Evolutionary conservation across 2,329 filamentous ascomycete genomes (phyloP), one percentile per base, ranked within the genome.

Genomic region (Ophiostoma tasmaniense): DNA sequence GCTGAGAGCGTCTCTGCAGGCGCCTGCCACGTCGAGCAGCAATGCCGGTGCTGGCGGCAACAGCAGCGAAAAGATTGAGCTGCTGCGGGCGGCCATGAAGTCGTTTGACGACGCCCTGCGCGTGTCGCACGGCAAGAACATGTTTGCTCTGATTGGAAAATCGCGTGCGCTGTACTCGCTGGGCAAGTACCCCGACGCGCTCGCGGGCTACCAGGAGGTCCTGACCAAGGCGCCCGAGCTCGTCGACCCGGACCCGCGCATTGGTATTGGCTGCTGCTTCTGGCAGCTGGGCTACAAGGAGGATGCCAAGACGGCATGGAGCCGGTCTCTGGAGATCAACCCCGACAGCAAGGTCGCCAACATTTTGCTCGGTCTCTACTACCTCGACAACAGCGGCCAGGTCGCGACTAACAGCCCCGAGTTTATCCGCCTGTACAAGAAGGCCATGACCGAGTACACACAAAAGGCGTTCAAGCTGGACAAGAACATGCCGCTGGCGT

Each of bases 221-320:
- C 81, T 99, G 66, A 84, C 88, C 74, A 93, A 90, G 78, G 93
- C 93, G 82, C 95, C 95, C 1, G 88, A 92, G 73, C 84, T 98
- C 75, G 87, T 90, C 59, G 95, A 99, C 75, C 95, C 95, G 0
- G 95, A 99, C 78, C 96, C 95, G 73, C 87, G 96, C 74, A 94
- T 99, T 74, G 95, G 95, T 68, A 94, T 99, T 75, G 95, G 95
- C 64, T 95, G 92, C 79, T 99, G 95, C 81, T 90, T 97, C 78
- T 99, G 96, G 95, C 92, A 97, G 78, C 84, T 99, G 35, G 93
- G 93, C 13, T 93, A 92, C 82, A 97, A 96, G 78, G 92, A 96
- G 42, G 92, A 97, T 75, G 95, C 96, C 8, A 94, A 91, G 76
- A 82, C 84, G 65, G 94, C 95, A 14, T 99, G 95, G 95, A 90